These are phyloP conservation scores for Diaporthe sp. DNA, from an alignment of 2,329 filamentous ascomycete species.

Conservation along the genomic window DNA sequence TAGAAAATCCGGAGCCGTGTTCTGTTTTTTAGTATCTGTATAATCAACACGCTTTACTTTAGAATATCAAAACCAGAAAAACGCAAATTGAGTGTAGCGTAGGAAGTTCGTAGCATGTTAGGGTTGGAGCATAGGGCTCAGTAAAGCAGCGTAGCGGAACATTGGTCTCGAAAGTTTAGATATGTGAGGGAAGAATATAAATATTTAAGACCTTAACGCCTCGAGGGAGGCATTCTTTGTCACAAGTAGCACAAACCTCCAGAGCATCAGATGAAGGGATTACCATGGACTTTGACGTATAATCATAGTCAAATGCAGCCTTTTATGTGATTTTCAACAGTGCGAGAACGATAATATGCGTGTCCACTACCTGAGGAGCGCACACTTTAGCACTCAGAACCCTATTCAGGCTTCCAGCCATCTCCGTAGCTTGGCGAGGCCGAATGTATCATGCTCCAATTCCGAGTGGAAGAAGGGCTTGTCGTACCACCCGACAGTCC, in stretches of 20 bases:
- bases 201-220: too few species aligned
- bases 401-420: not conserved
- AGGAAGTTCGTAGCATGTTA: too few species aligned
- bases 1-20: not conserved
- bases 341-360: not conserved
- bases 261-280: not conserved
- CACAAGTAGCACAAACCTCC: not conserved
- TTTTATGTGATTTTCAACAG: not conserved
- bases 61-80: not conserved
- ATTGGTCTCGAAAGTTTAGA: not conserved
- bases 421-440: not conserved
- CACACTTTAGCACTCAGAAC: not conserved
- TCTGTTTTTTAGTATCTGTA: not conserved
- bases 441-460: not conserved
- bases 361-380: not conserved
- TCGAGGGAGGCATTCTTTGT: not conserved
- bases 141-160: not conserved
- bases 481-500: constrained; percentile 28
- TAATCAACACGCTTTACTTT: not conserved
- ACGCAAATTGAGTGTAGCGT: not conserved
- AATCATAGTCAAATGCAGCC: not conserved
- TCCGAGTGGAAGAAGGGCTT: constrained; percentile 1
- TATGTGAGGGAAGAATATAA: not conserved
- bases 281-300: not conserved
- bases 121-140: not conserved